Percentiles rank a stretch among this genome's conserved stretches.
phyloP scores from a whole-genome alignment of 2,329 filamentous ascomycete species.

The Alternaria novae-zelandiae region DNA sequence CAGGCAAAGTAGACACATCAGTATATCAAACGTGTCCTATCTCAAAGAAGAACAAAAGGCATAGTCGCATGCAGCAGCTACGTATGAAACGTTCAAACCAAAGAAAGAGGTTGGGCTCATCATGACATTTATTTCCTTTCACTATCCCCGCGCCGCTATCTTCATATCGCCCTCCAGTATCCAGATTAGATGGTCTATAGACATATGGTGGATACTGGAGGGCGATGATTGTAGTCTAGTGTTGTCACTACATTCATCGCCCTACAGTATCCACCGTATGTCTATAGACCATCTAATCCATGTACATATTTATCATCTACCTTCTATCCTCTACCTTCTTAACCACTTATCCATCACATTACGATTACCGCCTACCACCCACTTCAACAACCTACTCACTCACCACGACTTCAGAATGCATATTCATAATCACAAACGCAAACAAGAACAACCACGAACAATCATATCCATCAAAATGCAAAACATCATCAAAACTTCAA shows the following conservation, averaged over 20 bases:
- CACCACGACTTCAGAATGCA: neutral
- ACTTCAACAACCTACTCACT: rapidly evolving
- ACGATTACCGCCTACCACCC: neutral
- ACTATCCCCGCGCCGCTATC: neutral
- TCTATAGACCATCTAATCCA: neutral
- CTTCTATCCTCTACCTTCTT: neutral
- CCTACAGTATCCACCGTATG: neutral
- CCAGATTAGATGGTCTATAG: neutral
- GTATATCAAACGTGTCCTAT: neutral
- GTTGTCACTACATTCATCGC: neutral
- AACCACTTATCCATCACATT: neutral
- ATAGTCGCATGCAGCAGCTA: neutral
- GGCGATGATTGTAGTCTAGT: neutral
- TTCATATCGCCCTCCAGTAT: neutral
- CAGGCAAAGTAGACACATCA: rapidly evolving
- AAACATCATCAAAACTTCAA: neutral
- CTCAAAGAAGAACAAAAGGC: neutral
- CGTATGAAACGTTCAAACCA: neutral
- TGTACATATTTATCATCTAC: neutral
- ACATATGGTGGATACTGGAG: neutral
- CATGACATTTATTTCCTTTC: neutral
- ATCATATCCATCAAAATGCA: neutral
- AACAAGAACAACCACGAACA: neutral
- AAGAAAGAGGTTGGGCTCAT: neutral
- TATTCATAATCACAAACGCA: neutral